Evolutionary conservation across 2,329 filamentous ascomycete genomes (phyloP).

Genomic region (Cercospora janseana): DNA sequence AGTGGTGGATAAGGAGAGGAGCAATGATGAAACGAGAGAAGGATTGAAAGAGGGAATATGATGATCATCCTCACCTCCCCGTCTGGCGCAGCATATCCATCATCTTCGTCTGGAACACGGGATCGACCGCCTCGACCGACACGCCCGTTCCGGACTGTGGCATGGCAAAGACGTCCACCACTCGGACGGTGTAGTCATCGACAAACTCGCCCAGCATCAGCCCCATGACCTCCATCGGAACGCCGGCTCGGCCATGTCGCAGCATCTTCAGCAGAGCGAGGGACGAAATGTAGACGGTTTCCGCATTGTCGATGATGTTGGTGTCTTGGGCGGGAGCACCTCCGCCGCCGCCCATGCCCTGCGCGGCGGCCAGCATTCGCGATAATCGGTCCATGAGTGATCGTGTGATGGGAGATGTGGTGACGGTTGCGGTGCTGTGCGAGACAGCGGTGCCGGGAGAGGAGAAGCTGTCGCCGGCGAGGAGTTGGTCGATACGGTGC

Average conservation of each 20-base stretch:
- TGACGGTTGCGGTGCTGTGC: not conserved
- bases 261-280: constrained; percentile 98
- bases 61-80: constrained; percentile 64
- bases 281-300: constrained; percentile 98
- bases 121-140: constrained; percentile 96
- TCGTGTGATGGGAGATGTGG: constrained; percentile 16
- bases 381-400: constrained; percentile 81
- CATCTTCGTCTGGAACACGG: constrained; percentile 99
- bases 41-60: not conserved
- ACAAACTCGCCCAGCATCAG: constrained; percentile 99
- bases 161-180: constrained; percentile 99
- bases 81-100: constrained; percentile 99
- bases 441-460: not conserved
- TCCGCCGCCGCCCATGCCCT: constrained; percentile 59
- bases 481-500: not conserved
- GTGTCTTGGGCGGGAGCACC: constrained; percentile 80
- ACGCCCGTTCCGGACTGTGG: constrained; percentile 97
- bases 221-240: constrained; percentile 99
- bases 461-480: not conserved
- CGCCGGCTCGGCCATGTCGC: constrained; percentile 91
- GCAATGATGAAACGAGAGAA: not conserved
- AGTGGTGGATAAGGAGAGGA: constrained; percentile 3
- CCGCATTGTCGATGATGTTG: constrained; percentile 95
- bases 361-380: constrained; percentile 76
- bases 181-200: constrained; percentile 96